phyloP scores from a whole-genome alignment of 2,329 filamentous ascomycete genomes.

The Claviceps pazoutovae region DNA sequence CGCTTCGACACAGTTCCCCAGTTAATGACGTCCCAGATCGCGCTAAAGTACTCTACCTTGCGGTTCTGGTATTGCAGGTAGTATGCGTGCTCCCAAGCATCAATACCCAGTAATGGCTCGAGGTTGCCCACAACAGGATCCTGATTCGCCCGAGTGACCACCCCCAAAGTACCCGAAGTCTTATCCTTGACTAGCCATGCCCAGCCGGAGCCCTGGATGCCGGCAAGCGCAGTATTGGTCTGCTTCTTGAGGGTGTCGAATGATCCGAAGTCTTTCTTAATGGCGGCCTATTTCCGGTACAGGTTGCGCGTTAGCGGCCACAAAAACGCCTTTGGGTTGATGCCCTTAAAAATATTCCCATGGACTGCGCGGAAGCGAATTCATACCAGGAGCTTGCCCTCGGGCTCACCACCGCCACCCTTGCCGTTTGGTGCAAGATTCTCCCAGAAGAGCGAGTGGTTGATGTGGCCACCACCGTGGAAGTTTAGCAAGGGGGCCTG shows the following conservation, averaged over 20 bases:
- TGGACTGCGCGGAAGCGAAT: not conserved
- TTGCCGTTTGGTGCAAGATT: conserved; percentile 57
- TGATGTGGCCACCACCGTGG: conserved; percentile 75
- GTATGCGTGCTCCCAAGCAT: conserved; percentile 95
- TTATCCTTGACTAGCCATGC: conserved; percentile 73
- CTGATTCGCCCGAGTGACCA: conserved; percentile 71
- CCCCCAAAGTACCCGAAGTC: conserved; percentile 42
- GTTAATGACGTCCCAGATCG: conserved; percentile 91
- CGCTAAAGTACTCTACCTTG: conserved; percentile 89
- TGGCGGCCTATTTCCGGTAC: conserved; percentile 31
- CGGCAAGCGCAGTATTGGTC: conserved; percentile 54
- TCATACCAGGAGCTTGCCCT: conserved; percentile 43
- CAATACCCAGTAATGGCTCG: conserved; percentile 71
- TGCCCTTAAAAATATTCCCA: conserved; percentile 11
- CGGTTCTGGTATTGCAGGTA: conserved; percentile 95
- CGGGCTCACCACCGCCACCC: conserved; percentile 45
- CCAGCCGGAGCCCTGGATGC: conserved; percentile 80
- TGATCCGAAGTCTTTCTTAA: conserved; percentile 54
- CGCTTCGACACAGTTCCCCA: conserved; percentile 81
- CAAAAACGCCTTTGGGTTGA: conserved; percentile 22
- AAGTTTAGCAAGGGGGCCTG: conserved; percentile 52
- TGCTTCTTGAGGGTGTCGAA: conserved; percentile 50
- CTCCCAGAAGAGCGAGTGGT: conserved; percentile 79
- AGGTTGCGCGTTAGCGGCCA: not conserved
- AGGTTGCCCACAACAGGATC: conserved; percentile 77